These are phyloP conservation scores for Asterophora lycoperdoides DNA, from an alignment of 768 basidiomycete genomes.

Conservation along the genomic window DNA sequence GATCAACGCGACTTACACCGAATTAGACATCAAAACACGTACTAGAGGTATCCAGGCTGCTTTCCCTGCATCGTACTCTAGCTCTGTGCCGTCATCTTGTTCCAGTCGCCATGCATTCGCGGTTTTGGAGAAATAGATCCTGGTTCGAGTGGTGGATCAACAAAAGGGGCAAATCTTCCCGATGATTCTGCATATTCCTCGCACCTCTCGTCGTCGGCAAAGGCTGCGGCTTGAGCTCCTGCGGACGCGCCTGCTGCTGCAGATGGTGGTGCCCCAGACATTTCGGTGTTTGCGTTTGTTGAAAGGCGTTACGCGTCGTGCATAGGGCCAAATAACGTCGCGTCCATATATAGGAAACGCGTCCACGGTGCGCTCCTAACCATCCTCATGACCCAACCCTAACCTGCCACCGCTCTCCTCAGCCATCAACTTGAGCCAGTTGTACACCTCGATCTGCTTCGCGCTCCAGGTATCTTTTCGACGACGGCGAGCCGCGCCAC, in stretches of 20 bases:
- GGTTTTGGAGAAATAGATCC: conserved; percentile 74
- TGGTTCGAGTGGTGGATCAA: conserved; percentile 24
- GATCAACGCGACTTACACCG: conserved; percentile 7
- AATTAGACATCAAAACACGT: conserved; percentile 24
- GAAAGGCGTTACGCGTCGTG: conserved; percentile 16
- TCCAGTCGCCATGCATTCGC: conserved; percentile 85
- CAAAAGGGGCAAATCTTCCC: too few relatives aligned
- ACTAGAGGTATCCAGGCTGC: conserved; percentile 84
- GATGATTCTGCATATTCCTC: conserved; percentile 19
- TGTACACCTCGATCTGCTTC: too few relatives aligned
- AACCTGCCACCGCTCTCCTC: too few relatives aligned
- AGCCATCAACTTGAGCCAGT: too few relatives aligned
- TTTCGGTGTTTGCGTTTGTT: conserved; percentile 41
- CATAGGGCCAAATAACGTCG: conserved; percentile 3
- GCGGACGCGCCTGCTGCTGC: conserved; percentile 50
- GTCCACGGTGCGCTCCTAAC: too few relatives aligned
- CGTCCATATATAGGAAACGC: not conserved
- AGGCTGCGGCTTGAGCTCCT: conserved; percentile 58
- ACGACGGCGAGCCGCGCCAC: too few relatives aligned
- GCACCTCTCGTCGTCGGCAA: conserved; percentile 73
- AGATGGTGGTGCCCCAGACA: conserved; percentile 46
- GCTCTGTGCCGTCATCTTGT: conserved; percentile 83
- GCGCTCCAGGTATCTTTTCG: too few relatives aligned
- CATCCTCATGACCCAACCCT: too few relatives aligned
- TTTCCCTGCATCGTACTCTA: conserved; percentile 80